These are phyloP conservation scores for Canariomyces notabilis DNA, from an alignment of 2,329 filamentous ascomycete genomes.

Conservation along the genomic window DNA sequence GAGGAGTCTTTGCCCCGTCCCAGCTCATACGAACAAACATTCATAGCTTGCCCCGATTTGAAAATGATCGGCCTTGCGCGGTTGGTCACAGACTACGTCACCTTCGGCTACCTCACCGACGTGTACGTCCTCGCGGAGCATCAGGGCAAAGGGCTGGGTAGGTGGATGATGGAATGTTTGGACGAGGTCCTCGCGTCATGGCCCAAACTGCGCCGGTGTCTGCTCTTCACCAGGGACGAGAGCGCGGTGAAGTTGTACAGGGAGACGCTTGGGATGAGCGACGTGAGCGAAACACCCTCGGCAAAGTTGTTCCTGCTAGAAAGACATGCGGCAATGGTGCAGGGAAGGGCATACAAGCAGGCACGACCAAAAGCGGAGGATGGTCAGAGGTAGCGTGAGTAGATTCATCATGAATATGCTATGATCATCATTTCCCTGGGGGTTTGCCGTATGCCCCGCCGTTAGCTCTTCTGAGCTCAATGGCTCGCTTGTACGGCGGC, in stretches of 20 bases:
- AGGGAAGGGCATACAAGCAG: background rate
- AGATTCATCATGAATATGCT: background rate
- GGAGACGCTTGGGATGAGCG: slow-evolving; percentile 41
- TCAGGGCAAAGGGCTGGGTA: slow-evolving; percentile 58
- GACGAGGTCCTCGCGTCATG: slow-evolving; percentile 52
- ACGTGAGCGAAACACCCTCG: slow-evolving; percentile 37
- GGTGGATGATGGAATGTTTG: slow-evolving; percentile 59
- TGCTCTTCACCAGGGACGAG: slow-evolving; percentile 46
- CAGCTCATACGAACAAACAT: background rate
- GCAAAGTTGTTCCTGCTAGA: slow-evolving; percentile 31
- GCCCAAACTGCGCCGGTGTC: slow-evolving; percentile 54
- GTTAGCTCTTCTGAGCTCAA: slow-evolving; percentile 73
- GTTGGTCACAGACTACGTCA: slow-evolving; percentile 61
- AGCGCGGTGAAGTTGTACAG: slow-evolving; percentile 41
- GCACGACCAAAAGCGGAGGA: background rate
- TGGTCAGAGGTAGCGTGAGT: background rate
- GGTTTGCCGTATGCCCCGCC: slow-evolving; percentile 76
- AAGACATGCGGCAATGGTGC: background rate
- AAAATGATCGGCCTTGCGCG: slow-evolving; percentile 17
- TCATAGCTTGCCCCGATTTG: too few species aligned
- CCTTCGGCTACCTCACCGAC: slow-evolving; percentile 65
- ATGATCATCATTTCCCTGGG: slow-evolving; percentile 30
- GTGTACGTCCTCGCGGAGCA: slow-evolving; percentile 59
- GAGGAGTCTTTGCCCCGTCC: background rate
- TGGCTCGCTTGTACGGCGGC: slow-evolving; percentile 85